Base-by-base conservation (phyloP, 2,329 filamentous ascomycete species). In the Cylindrodendrum hubeiense region DNA sequence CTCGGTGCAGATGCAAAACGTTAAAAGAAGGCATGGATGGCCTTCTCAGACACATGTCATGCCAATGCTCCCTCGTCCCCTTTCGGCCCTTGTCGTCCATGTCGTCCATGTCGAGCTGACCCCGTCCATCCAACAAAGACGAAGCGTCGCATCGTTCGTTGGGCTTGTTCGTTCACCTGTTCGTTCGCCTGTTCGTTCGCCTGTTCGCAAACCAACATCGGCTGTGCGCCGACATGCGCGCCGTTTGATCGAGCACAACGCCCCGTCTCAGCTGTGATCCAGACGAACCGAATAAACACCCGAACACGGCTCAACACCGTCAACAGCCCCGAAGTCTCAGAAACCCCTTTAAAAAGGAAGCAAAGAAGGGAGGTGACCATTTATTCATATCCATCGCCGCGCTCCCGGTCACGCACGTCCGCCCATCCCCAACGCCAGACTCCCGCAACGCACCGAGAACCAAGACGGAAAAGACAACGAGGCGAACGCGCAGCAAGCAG, bases 21-120 rank as follows among this genome's bases (percentile, higher is more conserved):
- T 71, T 71, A 70, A 69, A 68, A 67, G 60, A 52, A 52, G 54
- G 43, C n/a, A n/a, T n/a, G 58, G 44, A 22, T 33, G 37, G 21
- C 66, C 68, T 66, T 51, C 37, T 17, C 8, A 7, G 37, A 39
- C 37, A n/a, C 17, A 39, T 39, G 37, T 8, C 37, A 39, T 39
- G 33, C n/a, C n/a, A n/a, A 44, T 67, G 50, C 24, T 7, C 28
- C 28, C 43, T 53, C n/a, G n/a, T n/a, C 37, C n/a, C n/a, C n/a
- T n/a, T n/a, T n/a, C 6, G 15, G 7, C 37, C 5, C n/a, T 39
- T 39, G 37, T n/a, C 37, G n/a, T n/a, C 15, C 15, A 7, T 39
- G 5, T 2, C 37, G 8, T 39, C 37, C 9, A n/a, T 39, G 37
- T n/a, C 37, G 37, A n/a, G 37, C n/a, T 39, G 15, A n/a, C 37